Conservation (phyloP, 2,329 filamentous ascomycete genomes). For the Penicillium digitatum region DNA sequence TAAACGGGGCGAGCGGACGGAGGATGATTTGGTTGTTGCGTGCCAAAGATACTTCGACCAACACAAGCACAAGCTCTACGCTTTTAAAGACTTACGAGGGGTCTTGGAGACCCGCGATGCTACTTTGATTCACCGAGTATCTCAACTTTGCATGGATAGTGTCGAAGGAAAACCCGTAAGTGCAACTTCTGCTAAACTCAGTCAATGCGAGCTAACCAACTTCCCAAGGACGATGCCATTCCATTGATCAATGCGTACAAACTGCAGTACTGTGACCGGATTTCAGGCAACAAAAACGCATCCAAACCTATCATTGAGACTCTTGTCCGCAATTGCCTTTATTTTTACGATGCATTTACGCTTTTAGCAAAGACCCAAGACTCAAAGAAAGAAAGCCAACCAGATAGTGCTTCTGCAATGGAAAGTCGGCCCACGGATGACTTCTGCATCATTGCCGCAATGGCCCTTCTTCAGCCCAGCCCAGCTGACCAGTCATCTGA, state of each 20-base stretch:
- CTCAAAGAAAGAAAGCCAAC: neutral
- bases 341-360: slow-evolving; percentile 28
- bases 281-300: slow-evolving; percentile 30
- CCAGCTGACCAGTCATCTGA: slow-evolving; percentile 18
- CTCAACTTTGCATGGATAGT: slow-evolving; percentile 9
- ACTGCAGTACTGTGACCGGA: slow-evolving; percentile 40
- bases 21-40: slow-evolving; percentile 34
- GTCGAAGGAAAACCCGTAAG: slow-evolving; percentile 24
- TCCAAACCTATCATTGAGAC: slow-evolving; percentile 31
- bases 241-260: slow-evolving; percentile 43
- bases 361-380: slow-evolving; percentile 20
- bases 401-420: slow-evolving; percentile 32
- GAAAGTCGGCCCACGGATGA: slow-evolving; percentile 46
- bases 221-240: slow-evolving; percentile 24
- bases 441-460: slow-evolving; percentile 43
- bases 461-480: slow-evolving; percentile 37
- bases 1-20: slow-evolving; percentile 24
- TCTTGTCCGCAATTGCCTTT: slow-evolving; percentile 40
- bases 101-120: slow-evolving; percentile 31
- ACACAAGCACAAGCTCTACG: slow-evolving; percentile 44
- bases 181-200: neutral
- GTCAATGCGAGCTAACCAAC: slow-evolving; percentile 4
- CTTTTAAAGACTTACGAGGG: slow-evolving; percentile 43
- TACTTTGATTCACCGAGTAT: slow-evolving; percentile 11
- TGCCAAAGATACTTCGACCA: slow-evolving; percentile 42